Percentiles rank a stretch among this genome's conserved stretches.
Conservation (phyloP, 805 yeast species). For the Priceomyces medius region DNA sequence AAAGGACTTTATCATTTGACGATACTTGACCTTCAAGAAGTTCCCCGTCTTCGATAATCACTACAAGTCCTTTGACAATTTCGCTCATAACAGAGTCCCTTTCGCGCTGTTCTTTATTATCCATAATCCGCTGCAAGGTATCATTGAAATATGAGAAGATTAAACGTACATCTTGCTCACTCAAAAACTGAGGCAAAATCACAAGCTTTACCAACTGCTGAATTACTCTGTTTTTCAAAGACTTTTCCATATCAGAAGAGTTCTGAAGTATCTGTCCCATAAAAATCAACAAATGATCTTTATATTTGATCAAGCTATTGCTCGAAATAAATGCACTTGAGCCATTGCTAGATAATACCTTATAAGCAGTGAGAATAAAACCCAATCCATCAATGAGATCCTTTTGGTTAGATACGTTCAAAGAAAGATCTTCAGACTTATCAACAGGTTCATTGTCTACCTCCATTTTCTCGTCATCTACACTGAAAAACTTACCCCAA, state of each 20-base stretch:
- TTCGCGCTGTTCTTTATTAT: slow-evolving; percentile 33
- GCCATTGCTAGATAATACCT: slow-evolving; percentile 23
- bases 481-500: slow-evolving; percentile 40
- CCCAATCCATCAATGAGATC: slow-evolving; percentile 59
- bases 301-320: slow-evolving; percentile 45
- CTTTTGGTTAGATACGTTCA: slow-evolving; percentile 59
- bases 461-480: slow-evolving; percentile 16
- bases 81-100: slow-evolving; percentile 54
- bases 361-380: slow-evolving; percentile 48
- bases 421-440: slow-evolving; percentile 21
- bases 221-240: slow-evolving; percentile 64
- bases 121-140: slow-evolving; percentile 41
- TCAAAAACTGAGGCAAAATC: slow-evolving; percentile 48
- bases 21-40: slow-evolving; percentile 4
- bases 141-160: slow-evolving; percentile 67
- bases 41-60: slow-evolving; percentile 33
- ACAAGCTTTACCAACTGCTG: slow-evolving; percentile 62
- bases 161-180: slow-evolving; percentile 55
- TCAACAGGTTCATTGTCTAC: slow-evolving; percentile 16
- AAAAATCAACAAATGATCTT: slow-evolving; percentile 67
- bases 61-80: slow-evolving; percentile 54
- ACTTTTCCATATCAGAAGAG: slow-evolving; percentile 64
- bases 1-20: slow-evolving; percentile 22
- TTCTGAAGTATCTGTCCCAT: slow-evolving; percentile 69
- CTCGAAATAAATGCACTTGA: slow-evolving; percentile 12